These are phyloP conservation scores for Leccinum angustisporum DNA, from an alignment of 1,284 basidiomycete species.

Conservation along the genomic window DNA sequence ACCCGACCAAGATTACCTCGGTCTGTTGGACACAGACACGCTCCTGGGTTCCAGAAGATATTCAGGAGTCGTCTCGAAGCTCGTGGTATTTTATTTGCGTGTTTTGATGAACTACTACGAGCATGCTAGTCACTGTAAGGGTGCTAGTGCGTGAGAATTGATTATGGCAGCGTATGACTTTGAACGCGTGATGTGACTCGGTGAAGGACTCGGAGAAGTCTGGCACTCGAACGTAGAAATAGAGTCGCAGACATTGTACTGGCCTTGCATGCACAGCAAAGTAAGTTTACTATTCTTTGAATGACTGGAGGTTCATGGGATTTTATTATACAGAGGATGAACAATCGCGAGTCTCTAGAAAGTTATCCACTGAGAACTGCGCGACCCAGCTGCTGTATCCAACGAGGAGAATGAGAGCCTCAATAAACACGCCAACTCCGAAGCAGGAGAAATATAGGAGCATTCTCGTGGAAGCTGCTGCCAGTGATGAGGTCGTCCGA, in stretches of 20 bases:
- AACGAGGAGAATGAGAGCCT: background rate
- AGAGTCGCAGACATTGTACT: background rate
- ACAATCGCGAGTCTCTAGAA: background rate
- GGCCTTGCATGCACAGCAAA: background rate
- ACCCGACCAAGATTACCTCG: background rate
- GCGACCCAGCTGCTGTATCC: background rate
- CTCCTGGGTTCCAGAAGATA: background rate
- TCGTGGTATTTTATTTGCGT: background rate
- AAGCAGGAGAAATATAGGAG: conserved; percentile 71
- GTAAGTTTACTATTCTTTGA: background rate
- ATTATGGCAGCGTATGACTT: background rate
- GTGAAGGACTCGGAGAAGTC: background rate
- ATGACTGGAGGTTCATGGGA: background rate
- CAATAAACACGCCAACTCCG: background rate
- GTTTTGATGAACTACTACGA: too few relatives aligned
- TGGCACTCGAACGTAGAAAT: background rate
- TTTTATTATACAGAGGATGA: background rate
- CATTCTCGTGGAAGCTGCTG: conserved; percentile 72
- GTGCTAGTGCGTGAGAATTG: background rate
- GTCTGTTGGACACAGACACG: background rate
- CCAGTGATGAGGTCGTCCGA: conserved; percentile 75
- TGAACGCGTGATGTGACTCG: background rate
- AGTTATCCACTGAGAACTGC: background rate
- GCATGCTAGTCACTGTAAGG: too few relatives aligned
- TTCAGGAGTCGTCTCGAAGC: background rate